Evolutionary conservation across 352 stramenopile genomes (phyloP).

Genomic region (Pythium brachiatum): DNA sequence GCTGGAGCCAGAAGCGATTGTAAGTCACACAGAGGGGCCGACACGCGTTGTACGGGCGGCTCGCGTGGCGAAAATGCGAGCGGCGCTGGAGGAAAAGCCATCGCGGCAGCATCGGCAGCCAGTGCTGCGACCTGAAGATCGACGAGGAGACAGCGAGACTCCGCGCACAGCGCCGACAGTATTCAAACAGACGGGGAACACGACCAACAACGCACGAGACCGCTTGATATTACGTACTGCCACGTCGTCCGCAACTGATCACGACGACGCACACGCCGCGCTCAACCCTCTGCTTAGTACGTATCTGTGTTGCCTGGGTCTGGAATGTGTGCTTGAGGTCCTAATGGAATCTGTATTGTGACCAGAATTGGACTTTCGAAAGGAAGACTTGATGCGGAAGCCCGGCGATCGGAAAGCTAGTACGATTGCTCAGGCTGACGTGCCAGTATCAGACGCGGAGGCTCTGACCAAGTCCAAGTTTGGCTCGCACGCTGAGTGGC

Average conservation of each 20-base stretch:
- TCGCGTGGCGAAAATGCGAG: constrained; percentile 14
- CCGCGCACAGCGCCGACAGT: background rate
- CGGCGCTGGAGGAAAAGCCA: constrained; percentile 13
- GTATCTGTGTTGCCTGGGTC: background rate
- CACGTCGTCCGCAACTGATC: background rate
- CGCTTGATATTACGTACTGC: background rate
- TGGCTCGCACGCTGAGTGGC: constrained; percentile 23
- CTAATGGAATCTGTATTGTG: background rate
- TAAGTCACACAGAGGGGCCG: background rate
- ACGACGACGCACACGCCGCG: background rate
- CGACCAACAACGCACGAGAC: background rate
- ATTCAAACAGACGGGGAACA: background rate
- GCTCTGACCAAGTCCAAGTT: constrained; percentile 11
- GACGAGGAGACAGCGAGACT: background rate
- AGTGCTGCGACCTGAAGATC: background rate
- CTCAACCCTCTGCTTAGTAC: constrained; percentile 24
- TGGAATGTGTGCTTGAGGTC: background rate
- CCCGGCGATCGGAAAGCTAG: background rate
- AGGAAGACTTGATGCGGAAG: constrained; percentile 16
- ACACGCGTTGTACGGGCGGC: constrained; percentile 20
- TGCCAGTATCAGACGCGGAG: background rate
- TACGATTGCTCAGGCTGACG: background rate
- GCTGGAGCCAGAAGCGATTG: background rate
- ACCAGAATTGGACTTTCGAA: constrained; percentile 22
- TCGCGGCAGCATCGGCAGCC: background rate